Evolutionary conservation across 2,329 filamentous ascomycete genomes (phyloP).

Genomic region (Fusarium buxicola): DNA sequence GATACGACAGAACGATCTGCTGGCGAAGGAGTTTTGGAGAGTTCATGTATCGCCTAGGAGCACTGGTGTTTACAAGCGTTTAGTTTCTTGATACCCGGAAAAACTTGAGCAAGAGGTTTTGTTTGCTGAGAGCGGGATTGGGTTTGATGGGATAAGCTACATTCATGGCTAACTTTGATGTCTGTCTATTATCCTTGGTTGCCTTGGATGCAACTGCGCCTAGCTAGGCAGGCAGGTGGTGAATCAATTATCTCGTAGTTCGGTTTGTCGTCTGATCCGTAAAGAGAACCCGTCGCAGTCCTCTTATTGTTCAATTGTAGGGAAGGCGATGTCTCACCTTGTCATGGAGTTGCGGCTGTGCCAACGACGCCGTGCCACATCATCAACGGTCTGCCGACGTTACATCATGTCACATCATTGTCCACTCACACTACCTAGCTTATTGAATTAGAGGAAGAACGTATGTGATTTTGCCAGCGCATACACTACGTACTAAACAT

Average conservation of each 20-base stretch:
- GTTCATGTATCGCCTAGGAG: not conserved
- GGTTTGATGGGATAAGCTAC: not conserved
- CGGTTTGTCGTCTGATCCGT: not conserved
- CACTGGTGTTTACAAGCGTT: slow-evolving; percentile 23
- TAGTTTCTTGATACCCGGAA: slow-evolving; percentile 37
- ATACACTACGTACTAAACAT: slow-evolving; percentile 8
- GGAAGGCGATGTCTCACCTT: slow-evolving; percentile 21
- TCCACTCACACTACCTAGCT: slow-evolving; percentile 11
- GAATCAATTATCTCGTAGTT: slow-evolving; percentile 2
- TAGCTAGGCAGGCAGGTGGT: not conserved
- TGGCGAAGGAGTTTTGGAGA: not conserved
- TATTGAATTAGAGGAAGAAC: not conserved
- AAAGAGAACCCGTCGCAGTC: not conserved
- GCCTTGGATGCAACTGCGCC: not conserved
- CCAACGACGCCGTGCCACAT: slow-evolving; percentile 43
- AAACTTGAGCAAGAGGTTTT: not conserved
- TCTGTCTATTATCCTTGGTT: not conserved
- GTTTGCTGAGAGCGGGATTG: not conserved
- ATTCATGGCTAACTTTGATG: not conserved
- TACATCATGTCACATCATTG: slow-evolving; percentile 29
- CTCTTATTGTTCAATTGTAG: not conserved
- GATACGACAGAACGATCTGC: not conserved
- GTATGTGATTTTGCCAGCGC: slow-evolving; percentile 20
- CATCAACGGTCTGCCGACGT: slow-evolving; percentile 27
- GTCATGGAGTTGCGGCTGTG: slow-evolving; percentile 16